Base-by-base conservation (phyloP, 2,329 filamentous ascomycete genomes). In the Xylaria multiplex region DNA sequence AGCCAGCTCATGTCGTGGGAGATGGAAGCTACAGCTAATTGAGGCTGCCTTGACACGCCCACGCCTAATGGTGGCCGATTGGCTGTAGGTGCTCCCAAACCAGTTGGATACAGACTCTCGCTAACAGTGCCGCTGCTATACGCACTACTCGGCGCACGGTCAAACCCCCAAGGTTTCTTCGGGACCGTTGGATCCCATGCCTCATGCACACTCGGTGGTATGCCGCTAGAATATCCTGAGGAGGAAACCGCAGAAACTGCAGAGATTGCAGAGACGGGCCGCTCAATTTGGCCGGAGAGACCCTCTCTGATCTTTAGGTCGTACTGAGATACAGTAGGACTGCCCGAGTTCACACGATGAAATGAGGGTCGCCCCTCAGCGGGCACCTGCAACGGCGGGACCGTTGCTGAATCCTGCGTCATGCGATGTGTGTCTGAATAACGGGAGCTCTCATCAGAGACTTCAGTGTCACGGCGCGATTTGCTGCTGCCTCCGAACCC, bases 1-100 rank as follows among this genome's bases (percentile, higher is more conserved):
- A 94, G 79, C 91, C 91, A 94, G 79, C 90, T 92, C 90, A 93
- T 92, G 77, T 93, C 91, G 57, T 84, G 85, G 13, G 85, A 83
- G 6, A 81, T 81, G 30, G 82, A 77, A 54, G 85, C 81, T 78
- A 80, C 83, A 24, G 80, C 77, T 35, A 86, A 79, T 71, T 85
- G 85, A 19, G 84, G 83, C 70, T 85, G 83, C 58, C 77, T 79
- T 74, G 81, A 85, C 64, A 83, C 75, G 49, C 77, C 80, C n/a
- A 73, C 75, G 6, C 74, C 72, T 14, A 24, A 14, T n/a, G 55
- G 35, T 63, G 72, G 72, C 59, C 72, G 73, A 60, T 62, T 75
- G 22, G 68, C 70, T 59, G 66, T 73, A 64, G 74, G 77, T 37
- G 70, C 66, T 46, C 78, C 78, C 9, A 83, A 76, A 4, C 81